Evolutionary conservation across 164 flowering plant genomes (phyloP), one percentile per base, ranked within the genome.

Genomic region (Stephania cephalantha): DNA sequence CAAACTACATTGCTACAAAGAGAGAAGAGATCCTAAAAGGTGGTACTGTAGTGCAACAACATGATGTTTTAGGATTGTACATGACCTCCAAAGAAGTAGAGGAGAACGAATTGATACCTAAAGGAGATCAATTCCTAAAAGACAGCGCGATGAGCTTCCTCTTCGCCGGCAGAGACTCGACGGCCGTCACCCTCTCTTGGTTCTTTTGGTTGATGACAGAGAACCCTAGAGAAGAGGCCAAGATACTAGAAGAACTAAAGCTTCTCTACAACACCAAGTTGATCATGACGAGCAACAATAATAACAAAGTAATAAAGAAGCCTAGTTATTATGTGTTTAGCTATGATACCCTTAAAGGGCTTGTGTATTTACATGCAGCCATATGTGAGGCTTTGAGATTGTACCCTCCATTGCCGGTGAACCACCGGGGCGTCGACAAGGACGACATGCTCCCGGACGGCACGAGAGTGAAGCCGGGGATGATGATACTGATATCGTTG

Each of bases 351-450:
- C 58, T 82, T 8, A 71, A 72, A 29, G 74, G 76, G 25, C 18
- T 84, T 25, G 80, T 80, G 2, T 82, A 84, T 45, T 77, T 84
- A 9, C 84, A 84, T 46, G 84, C 82, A 11, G 84, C 86, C 10
- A 29, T 84, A 20, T 77, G 76, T 29, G 86, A 81, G 70, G 46
- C 84, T 2, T 73, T 84, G 7, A 73, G 86, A 65, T 65, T 81
- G 11, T 84, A 53, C 48, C 86, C 86, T 18, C 76, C 86, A 8
- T 67, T 78, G 61, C 79, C 79, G 5, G 11, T 80, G 6, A 69
- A 76, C 75, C 75, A 67, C 46, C 80, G 79, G 72, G 65, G 53
- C 35, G 83, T 77, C 11, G 13, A 71, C 2, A 70, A 50, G 13
- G 71, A 76, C 1, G 84, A 79, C 29, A 42, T 29, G 11, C 74